Conservation (phyloP, 305 asterid species). For the Fraxinus baroniana region DNA sequence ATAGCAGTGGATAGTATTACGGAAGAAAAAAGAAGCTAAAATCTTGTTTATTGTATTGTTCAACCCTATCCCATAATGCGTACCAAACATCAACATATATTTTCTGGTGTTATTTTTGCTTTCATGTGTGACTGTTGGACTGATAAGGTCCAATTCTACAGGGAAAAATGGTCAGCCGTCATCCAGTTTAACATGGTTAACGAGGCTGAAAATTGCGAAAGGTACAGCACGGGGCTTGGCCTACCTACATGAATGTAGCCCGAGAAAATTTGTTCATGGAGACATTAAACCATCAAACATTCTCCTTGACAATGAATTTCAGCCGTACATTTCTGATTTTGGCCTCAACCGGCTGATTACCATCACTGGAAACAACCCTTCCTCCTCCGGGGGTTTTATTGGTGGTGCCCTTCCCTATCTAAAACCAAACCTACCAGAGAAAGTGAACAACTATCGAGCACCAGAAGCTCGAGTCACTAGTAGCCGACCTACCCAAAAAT, state of each 20-base stretch:
- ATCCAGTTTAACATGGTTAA: conserved; percentile 66
- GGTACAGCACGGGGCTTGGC: conserved; percentile 85
- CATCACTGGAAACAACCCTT: conserved; percentile 88
- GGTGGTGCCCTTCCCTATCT: conserved; percentile 85
- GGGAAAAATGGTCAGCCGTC: conserved; percentile 71
- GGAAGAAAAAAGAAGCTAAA: not conserved
- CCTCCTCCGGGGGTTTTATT: conserved; percentile 84
- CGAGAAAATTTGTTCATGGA: conserved; percentile 84
- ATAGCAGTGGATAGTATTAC: not conserved
- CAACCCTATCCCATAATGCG: not conserved
- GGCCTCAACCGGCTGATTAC: conserved; percentile 83
- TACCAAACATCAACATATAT: not conserved
- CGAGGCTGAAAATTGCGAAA: conserved; percentile 61
- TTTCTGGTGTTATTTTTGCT: not conserved
- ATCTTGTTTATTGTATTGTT: not conserved
- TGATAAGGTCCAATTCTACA: conserved; percentile 24
- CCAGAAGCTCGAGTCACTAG: conserved; percentile 73
- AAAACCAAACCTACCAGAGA: conserved; percentile 54
- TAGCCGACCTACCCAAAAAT: conserved; percentile 76
- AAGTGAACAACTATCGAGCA: conserved; percentile 63
- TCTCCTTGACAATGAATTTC: conserved; percentile 77
- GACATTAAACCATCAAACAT: conserved; percentile 89
- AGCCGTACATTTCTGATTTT: conserved; percentile 72
- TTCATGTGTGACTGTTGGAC: not conserved
- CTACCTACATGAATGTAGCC: conserved; percentile 95